Base-by-base conservation (phyloP, 2,329 filamentous ascomycete genomes). In the Apiospora hydei region DNA sequence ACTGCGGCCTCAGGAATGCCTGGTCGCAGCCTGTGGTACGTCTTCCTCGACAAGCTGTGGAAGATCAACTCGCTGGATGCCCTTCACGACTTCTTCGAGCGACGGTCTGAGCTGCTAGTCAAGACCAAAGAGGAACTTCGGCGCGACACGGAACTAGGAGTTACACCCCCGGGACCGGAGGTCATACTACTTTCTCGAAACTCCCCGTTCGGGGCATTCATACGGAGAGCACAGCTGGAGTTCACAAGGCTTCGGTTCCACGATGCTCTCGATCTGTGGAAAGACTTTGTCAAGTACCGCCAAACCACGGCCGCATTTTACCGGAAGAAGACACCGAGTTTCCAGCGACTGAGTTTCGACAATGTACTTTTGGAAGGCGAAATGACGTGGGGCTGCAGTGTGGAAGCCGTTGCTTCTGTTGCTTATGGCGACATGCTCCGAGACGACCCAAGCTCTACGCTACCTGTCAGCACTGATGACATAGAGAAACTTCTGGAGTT, bases 21-120 rank as follows among this genome's bases (percentile, higher is more conserved):
- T 0, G 94, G 94, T 3, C 88, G 93, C 67, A 92, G 89, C n/a
- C 83, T 98, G n/a, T 96, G 95, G 90, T 95, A 98, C 79, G 85
- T 93, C 2, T 94, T 98, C 71, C 87, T 98, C 16, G 89, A 90
- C 71, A 92, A 91, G 74, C 84, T 98, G 34, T 98, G 96, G 96
- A 87, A 88, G 21, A 90, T 98, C 75, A 91, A 95, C 78, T 96
- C 93, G 26, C 88, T 97, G 14, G 90, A 98, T 82, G 89, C 91
- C 0, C 83, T 98, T n/a, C 90, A 95, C 78, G 85, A 86, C 1
- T 96, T 97, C 80, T 94, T 97, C 78, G 87, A 88, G 43, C 84
- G 84, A 30, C 85, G 93, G 21, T 82, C 85, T 5, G 81, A 82
- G 34, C 82, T 94, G 44, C 82, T 96, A 68, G 86, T 85, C 71